phyloP scores from a whole-genome alignment of 2,329 filamentous ascomycete genomes.

The Arthrobotrys megalospora region DNA sequence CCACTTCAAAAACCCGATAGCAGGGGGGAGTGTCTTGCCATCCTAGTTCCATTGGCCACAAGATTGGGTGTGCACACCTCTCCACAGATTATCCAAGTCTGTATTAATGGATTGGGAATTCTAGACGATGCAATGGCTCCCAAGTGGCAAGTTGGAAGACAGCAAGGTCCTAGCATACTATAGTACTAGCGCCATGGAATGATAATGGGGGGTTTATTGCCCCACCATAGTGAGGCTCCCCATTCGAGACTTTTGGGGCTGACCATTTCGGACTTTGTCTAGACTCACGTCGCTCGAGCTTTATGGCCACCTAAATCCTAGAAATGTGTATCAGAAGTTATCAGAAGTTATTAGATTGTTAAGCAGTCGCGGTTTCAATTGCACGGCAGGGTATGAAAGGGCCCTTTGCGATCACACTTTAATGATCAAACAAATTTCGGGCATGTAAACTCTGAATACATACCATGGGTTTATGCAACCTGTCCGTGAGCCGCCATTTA shows the following conservation, averaged over 20 bases:
- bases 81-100: neutral
- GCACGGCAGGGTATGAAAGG: too few species aligned
- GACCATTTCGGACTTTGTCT: too few species aligned
- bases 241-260: neutral
- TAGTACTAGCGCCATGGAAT: neutral
- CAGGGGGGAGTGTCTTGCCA: neutral
- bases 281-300: too few species aligned
- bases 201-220: neutral
- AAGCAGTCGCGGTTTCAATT: too few species aligned
- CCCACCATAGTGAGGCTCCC: neutral
- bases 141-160: neutral
- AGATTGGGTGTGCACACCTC: neutral
- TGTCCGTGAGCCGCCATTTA: neutral
- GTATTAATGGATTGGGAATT: neutral
- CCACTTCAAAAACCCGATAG: constrained; percentile 3
- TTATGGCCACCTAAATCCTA: too few species aligned
- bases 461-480: neutral
- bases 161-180: neutral
- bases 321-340: too few species aligned
- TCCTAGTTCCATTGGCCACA: constrained; percentile 26
- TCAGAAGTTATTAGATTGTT: too few species aligned
- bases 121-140: neutral
- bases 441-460: neutral
- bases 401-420: too few species aligned
- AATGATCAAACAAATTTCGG: neutral